Percentiles rank a stretch among this genome's conserved stretches.
These are phyloP conservation scores for Neurospora sp. DNA, from an alignment of 495 filamentous ascomycete genomes.

Conservation along the genomic window DNA sequence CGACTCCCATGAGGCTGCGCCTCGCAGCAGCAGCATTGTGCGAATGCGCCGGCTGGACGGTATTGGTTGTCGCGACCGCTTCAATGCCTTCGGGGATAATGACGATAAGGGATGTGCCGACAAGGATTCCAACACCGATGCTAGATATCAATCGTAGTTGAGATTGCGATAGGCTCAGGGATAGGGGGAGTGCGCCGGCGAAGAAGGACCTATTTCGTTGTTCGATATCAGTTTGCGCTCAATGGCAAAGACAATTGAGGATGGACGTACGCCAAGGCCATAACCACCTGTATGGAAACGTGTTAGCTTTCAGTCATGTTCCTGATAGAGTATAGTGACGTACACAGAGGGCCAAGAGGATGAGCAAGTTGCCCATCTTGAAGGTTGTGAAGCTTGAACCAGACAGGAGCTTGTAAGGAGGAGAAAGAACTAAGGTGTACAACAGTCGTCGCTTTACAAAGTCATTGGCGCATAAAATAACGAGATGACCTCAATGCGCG, in stretches of 20 bases:
- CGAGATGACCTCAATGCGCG: background rate
- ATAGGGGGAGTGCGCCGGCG: conserved; percentile 85
- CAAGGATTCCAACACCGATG: conserved; percentile 86
- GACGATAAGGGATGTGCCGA: conserved; percentile 89
- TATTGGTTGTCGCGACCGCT: conserved; percentile 57
- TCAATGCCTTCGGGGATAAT: conserved; percentile 97
- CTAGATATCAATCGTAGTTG: conserved; percentile 84
- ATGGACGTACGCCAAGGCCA: conserved; percentile 78
- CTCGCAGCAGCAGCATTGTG: conserved; percentile 14
- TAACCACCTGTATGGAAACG: conserved; percentile 47
- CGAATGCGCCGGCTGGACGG: conserved; percentile 33
- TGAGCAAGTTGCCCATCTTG: conserved; percentile 68
- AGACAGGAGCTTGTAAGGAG: background rate
- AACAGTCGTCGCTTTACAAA: background rate
- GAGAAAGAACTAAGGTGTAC: background rate
- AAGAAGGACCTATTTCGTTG: conserved; percentile 67
- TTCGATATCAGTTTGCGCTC: conserved; percentile 15
- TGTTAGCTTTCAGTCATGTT: conserved; percentile 14
- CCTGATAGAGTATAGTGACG: conserved; percentile 5
- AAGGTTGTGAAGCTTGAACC: background rate
- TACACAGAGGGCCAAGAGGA: conserved; percentile 66
- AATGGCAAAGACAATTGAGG: background rate
- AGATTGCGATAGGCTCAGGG: conserved; percentile 78
- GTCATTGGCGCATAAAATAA: background rate
- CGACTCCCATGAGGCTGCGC: background rate